Evolutionary conservation across 371 early-diverging fungal genomes (phyloP), one percentile per base, ranked within the genome.

Genomic region (Amoeboaphelidium protococcarum): DNA sequence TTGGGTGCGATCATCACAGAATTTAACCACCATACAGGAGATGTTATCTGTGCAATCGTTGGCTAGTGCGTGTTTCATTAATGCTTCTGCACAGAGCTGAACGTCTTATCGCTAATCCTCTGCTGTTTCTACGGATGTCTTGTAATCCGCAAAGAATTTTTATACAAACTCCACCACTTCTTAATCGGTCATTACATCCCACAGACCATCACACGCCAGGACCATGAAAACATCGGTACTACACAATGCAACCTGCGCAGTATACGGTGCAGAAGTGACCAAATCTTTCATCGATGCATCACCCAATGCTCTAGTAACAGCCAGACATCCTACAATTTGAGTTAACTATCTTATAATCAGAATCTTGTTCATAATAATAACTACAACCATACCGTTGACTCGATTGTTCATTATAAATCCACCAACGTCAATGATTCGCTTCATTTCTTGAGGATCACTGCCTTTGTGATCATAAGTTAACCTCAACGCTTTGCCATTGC

Each of bases 381-480:
- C n/a, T n/a, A n/a, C n/a, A n/a, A n/a, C n/a, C 52, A 26, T 55
- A 76, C 94, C 96, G 59, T 94, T 95, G 16, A 95, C 96, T 3
- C 96, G 76, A 51, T 83, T 80, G 56, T 92, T 90, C 71, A 92
- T 78, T 49, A 95, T 75, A 61, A 87, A 90, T 16, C 96, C 96
- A 27, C 94, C 94, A 13, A 81, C 68, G 41, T 85, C 85, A 31
- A 74, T 64, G 42, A 95, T 82, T 48, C 95, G 73, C 48, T 79
- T 73, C 25, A 76, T 74, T 59, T 95, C 95, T 45, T 68, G 68
- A 19, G 67, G 58, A 58, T 95, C 94, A 16, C 79, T 76, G 37
- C n/a, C 95, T 61, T 95, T 95, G 62, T 95, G 95, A 60, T 95
- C 95, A 53, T 92, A 95, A 1, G 91, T 80, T 21, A 95, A 70